phyloP scores from a whole-genome alignment of 345 rosid species.

The Schrenkiella parvula region DNA sequence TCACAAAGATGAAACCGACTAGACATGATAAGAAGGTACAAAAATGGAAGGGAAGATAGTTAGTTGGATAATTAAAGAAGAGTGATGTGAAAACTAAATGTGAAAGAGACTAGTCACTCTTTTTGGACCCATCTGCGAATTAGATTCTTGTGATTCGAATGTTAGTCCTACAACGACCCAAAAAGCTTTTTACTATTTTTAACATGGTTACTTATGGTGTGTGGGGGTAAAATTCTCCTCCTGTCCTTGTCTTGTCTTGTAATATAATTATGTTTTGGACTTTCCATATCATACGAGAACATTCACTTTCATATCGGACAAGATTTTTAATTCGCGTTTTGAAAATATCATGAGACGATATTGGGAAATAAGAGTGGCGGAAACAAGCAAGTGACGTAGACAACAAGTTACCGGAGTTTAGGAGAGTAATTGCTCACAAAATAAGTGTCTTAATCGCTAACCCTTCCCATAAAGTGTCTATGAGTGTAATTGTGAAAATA shows the following conservation, averaged over 20 bases:
- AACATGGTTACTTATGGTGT: not conserved
- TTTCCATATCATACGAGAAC: not conserved
- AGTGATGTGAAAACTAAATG: not conserved
- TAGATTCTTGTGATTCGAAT: not conserved
- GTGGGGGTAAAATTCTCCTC: not conserved
- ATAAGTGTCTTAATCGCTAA: not conserved
- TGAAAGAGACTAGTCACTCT: not conserved
- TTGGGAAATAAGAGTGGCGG: not conserved
- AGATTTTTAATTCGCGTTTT: not conserved
- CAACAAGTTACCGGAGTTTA: too few relatives aligned
- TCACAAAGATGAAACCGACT: not conserved
- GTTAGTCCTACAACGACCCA: slow-evolving; percentile 5
- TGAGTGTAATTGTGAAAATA: too few relatives aligned
- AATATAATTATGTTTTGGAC: not conserved
- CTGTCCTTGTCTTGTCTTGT: not conserved
- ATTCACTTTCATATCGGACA: not conserved
- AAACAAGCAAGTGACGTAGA: not conserved
- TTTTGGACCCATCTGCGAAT: not conserved
- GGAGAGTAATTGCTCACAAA: not conserved
- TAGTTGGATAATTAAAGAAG: not conserved
- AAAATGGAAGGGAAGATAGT: not conserved
- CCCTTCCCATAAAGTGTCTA: not conserved
- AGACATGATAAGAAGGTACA: slow-evolving; percentile 6
- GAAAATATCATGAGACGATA: too few relatives aligned
- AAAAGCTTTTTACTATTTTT: not conserved